These are phyloP conservation scores for Myriosclerotinia duriaeana DNA, from an alignment of 2,329 filamentous ascomycete genomes.

Conservation along the genomic window DNA sequence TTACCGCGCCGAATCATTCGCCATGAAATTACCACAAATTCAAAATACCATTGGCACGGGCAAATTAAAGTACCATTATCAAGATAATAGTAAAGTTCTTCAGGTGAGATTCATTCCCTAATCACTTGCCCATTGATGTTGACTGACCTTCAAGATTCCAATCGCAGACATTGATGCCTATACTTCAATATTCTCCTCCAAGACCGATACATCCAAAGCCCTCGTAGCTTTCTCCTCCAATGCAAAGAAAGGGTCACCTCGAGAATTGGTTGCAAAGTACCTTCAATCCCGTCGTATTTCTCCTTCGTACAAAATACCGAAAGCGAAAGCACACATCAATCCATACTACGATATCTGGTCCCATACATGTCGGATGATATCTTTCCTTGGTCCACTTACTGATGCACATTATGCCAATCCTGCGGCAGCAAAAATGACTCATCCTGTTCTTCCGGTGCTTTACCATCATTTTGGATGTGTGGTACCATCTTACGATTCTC, in stretches of 20 bases:
- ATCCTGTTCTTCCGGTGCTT: slow-evolving; percentile 69
- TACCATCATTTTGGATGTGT: slow-evolving; percentile 80
- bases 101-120: slow-evolving; percentile 19
- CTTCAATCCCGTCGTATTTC: slow-evolving; percentile 55
- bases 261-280: slow-evolving; percentile 55
- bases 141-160: slow-evolving; percentile 31
- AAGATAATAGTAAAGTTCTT: slow-evolving; percentile 31
- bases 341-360: slow-evolving; percentile 68
- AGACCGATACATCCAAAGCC: slow-evolving; percentile 58
- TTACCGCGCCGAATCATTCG: slow-evolving; percentile 35
- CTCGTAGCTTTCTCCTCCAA: slow-evolving; percentile 64
- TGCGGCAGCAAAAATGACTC: slow-evolving; percentile 54
- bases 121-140: slow-evolving; percentile 17
- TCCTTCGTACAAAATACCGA: slow-evolving; percentile 47
- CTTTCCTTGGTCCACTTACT: slow-evolving; percentile 65
- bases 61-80: slow-evolving; percentile 33
- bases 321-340: slow-evolving; percentile 54
- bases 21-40: slow-evolving; percentile 33
- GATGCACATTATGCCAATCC: slow-evolving; percentile 46
- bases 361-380: slow-evolving; percentile 57
- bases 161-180: slow-evolving; percentile 63
- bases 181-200: slow-evolving; percentile 62
- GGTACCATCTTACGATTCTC: slow-evolving; percentile 64
- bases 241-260: slow-evolving; percentile 63
- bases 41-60: slow-evolving; percentile 27